Percentiles rank a stretch among this genome's conserved stretches.
Conservation (phyloP, 176 grass and related monocot species). For the Hordeum marinum region DNA sequence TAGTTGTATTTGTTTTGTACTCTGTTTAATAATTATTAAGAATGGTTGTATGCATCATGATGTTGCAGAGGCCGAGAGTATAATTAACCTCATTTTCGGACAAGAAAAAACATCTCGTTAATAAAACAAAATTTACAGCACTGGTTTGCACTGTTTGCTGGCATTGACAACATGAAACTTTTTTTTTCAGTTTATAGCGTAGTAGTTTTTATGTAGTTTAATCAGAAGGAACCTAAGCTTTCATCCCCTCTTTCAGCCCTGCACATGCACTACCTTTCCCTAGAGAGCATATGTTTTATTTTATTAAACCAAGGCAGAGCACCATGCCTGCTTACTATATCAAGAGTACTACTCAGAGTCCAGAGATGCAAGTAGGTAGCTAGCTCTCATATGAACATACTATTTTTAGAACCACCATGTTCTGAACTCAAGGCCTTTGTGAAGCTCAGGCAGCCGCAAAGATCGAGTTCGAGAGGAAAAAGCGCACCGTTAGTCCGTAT, state of each 20-base stretch:
- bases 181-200: not conserved
- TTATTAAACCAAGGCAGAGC: slow-evolving; percentile 15
- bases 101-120: too few species aligned
- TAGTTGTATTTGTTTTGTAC: too few species aligned
- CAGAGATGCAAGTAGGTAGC: not conserved
- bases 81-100: too few species aligned
- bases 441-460: not conserved
- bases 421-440: not conserved
- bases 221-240: slow-evolving; percentile 3
- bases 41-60: too few species aligned
- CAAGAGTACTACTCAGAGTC: not conserved
- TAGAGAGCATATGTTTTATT: slow-evolving; percentile 6
- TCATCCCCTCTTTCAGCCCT: not conserved
- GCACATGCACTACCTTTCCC: not conserved
- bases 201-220: not conserved
- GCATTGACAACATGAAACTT: not conserved
- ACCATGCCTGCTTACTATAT: slow-evolving; percentile 8
- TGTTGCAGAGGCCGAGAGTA: too few species aligned
- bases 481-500: slow-evolving; percentile 24
- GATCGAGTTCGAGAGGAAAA: not conserved
- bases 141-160: not conserved
- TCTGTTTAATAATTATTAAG: too few species aligned
- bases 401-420: not conserved
- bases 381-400: not conserved
- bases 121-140: not conserved